Percentiles rank a stretch among this genome's conserved stretches.
These are phyloP conservation scores for Whalleya microplaca DNA, from an alignment of 2,329 filamentous ascomycete genomes.

Conservation along the genomic window DNA sequence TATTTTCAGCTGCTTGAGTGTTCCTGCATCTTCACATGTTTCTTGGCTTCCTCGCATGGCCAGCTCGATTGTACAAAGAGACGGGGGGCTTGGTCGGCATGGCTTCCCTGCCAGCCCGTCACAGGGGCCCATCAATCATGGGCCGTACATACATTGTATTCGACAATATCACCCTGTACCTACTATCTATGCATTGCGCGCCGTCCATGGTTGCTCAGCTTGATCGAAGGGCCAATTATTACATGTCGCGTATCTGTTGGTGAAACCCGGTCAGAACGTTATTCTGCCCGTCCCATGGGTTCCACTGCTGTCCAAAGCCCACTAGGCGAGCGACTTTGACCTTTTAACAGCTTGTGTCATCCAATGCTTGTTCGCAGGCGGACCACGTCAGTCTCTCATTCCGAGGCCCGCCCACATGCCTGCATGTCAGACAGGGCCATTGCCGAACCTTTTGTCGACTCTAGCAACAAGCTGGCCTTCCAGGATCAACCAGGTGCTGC, in stretches of 20 bases:
- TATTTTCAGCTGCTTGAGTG: slow-evolving; percentile 10
- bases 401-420: not conserved
- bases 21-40: slow-evolving; percentile 20
- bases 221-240: slow-evolving; percentile 19
- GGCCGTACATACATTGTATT: slow-evolving; percentile 12
- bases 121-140: not conserved
- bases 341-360: not conserved
- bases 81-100: not conserved
- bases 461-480: too few species aligned
- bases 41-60: slow-evolving; percentile 4
- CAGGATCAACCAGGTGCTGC: not conserved
- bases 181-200: not conserved
- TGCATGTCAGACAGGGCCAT: not conserved
- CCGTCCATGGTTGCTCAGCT: slow-evolving; percentile 13
- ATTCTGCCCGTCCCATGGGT: slow-evolving; percentile 9
- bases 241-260: slow-evolving; percentile 17
- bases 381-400: not conserved
- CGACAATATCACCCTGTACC: slow-evolving; percentile 25
- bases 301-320: slow-evolving; percentile 15
- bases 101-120: not conserved
- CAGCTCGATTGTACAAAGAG: too few species aligned
- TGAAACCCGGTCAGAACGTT: slow-evolving; percentile 24
- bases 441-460: not conserved
- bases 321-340: slow-evolving; percentile 21
- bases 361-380: not conserved